These are phyloP conservation scores for Platanus orientalis DNA, from an alignment of 164 flowering plant genomes.

Conservation along the genomic window DNA sequence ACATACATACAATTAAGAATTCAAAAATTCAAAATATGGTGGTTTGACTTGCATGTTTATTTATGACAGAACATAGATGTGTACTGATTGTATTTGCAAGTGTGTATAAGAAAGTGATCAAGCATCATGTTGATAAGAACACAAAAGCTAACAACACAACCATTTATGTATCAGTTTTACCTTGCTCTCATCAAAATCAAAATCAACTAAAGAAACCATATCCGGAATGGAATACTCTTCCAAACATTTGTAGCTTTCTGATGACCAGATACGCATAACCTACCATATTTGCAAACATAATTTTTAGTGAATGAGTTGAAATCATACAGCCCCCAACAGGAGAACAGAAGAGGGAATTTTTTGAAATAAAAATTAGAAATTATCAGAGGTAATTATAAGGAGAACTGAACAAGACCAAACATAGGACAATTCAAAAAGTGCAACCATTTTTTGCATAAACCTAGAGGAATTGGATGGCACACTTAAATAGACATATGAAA, in stretches of 20 bases:
- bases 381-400: neutral
- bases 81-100: too few relatives aligned
- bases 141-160: neutral
- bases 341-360: neutral
- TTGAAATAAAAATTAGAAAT: neutral
- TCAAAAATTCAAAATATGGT: too few relatives aligned
- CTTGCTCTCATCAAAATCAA: slow-evolving; percentile 96
- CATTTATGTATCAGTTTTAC: slow-evolving; percentile 31
- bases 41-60: too few relatives aligned
- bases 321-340: neutral
- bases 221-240: slow-evolving; percentile 59
- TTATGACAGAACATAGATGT: too few relatives aligned
- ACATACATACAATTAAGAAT: too few relatives aligned
- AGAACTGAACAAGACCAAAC: neutral
- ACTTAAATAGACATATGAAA: too few relatives aligned
- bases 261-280: slow-evolving; percentile 93
- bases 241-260: slow-evolving; percentile 60
- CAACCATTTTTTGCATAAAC: too few relatives aligned
- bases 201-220: slow-evolving; percentile 54
- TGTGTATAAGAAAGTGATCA: too few relatives aligned
- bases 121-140: too few relatives aligned
- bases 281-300: slow-evolving; percentile 19
- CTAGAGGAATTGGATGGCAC: too few relatives aligned
- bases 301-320: neutral
- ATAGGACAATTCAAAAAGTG: too few relatives aligned